Evolutionary conservation across 2,329 filamentous ascomycete genomes (phyloP), one percentile per base, ranked within the genome.

Genomic region (Phaeosphaeria sp.): DNA sequence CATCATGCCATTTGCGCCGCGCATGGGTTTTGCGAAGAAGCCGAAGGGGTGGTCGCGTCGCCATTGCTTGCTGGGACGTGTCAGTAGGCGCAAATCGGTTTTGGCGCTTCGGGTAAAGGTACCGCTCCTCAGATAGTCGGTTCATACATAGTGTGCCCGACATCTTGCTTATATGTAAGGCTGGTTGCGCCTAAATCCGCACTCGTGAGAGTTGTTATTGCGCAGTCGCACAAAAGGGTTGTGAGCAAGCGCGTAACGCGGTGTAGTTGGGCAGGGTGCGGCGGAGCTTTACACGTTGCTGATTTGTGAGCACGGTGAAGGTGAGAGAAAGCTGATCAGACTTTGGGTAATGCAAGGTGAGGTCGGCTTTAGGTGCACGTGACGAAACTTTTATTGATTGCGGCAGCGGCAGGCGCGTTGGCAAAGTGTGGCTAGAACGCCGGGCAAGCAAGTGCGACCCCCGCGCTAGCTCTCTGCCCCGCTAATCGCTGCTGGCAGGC

Each of bases 41-140:
- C 95, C 95, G 73, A 99, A 99, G 0, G 96, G 96, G 73, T 99
- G 95, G 69, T 99, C 94, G 75, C 89, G 89, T 65, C 95, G 89
- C 95, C 95, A 99, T 81, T 97, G 92, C 81, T 97, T 98, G 63
- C 93, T 97, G 17, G 30, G 69, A 43, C 50, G 2, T 11, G 50
- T 75, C 52, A 76, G 72, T 46, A 1, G 9, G 5, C 0, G 4
- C n/a, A 3, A 25, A 9, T 23, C 1, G 18, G 4, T 2, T 11
- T 11, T 9, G 42, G n/a, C 30, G 6, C 2, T 5, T 33, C 7
- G 27, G 22, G 6, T 10, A 18, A 11, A 44, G 66, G 49, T 60
- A 77, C 76, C 76, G 71, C 72, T 78, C 76, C 58, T 77, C 76
- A 4, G 72, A 71, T 58, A 76, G 71, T 18, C 94, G 87, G 75